Base-by-base conservation (phyloP, 768 basidiomycete genomes). In the Mycena vitilis region DNA sequence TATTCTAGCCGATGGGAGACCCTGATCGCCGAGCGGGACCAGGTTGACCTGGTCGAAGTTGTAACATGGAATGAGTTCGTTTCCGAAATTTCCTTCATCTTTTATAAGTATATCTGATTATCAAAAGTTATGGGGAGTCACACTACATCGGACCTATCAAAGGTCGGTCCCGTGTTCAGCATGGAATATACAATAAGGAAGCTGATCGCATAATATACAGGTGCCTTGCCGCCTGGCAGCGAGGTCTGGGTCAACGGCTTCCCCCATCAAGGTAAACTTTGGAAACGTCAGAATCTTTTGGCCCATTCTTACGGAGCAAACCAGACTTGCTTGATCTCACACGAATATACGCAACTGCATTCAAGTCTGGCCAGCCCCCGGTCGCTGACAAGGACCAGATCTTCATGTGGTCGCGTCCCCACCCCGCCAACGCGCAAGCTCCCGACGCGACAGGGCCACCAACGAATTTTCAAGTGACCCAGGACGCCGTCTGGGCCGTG, bases 121-220 rank as follows among this genome's bases (percentile, higher is more conserved):
- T 44, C 45, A 2, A 2, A 8, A 63, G 61, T 23, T 64, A 56
- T 45, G 90, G 91, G 68, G 91, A 92, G 75, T 91, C 89, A 4
- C 91, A 94, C 74, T 95, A 96, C 76, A 81, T 95, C 54, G 92
- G 90, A 16, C 93, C 94, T 4, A 87, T 93, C 73, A 86, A 89
- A 70, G 91, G 30, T 30, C 2, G n/a, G n/a, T n/a, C n/a, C n/a
- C n/a, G 30, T 30, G 2, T 30, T 30, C 30, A 30, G 30, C 30
- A 30, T 30, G 30, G 30, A 30, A 30, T 30, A 30, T 30, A 5
- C 30, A 30, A 30, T 30, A 30, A 3, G 30, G 5, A 30, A 30
- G 30, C 30, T 30, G 5, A 30, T 3, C 5, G 5, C 30, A 30
- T 30, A 30, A 30, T 30, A 30, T 30, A 30, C 30, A 30, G 30